Conservation (phyloP, 1,284 basidiomycete genomes). For the Cutaneotrichosporon cavernicola region DNA sequence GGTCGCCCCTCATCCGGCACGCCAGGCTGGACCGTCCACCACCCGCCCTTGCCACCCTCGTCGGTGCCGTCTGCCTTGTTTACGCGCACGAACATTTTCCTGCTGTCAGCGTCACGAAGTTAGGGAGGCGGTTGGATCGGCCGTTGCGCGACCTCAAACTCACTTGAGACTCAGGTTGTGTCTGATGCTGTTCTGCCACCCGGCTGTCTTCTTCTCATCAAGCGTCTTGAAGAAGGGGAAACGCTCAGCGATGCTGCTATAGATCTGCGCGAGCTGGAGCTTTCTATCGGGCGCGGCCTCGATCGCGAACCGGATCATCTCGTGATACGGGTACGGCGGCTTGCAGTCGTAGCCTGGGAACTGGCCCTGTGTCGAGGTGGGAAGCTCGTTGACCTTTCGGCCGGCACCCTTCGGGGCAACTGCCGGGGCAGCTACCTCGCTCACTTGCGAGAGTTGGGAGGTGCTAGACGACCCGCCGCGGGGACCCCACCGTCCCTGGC, state of each 20-base stretch:
- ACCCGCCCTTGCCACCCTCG: constrained; percentile 50
- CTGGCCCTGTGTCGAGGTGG: constrained; percentile 38
- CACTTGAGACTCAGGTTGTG: constrained; percentile 53
- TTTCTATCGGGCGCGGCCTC: constrained; percentile 46
- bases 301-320: constrained; percentile 52
- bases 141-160: constrained; percentile 18
- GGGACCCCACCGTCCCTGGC: constrained; percentile 14
- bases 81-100: constrained; percentile 54
- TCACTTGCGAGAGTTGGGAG: constrained; percentile 34
- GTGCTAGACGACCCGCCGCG: constrained; percentile 31
- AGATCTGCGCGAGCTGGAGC: constrained; percentile 52
- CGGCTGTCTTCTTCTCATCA: constrained; percentile 51
- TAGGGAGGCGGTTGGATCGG: too few relatives aligned
- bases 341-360: constrained; percentile 50
- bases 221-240: constrained; percentile 54
- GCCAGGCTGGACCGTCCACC: constrained; percentile 53
- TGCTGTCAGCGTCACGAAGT: constrained; percentile 22
- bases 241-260: constrained; percentile 47
- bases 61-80: constrained; percentile 50
- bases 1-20: constrained; percentile 51
- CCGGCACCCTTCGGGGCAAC: constrained; percentile 16
- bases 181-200: constrained; percentile 53
- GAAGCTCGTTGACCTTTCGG: constrained; percentile 45
- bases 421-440: constrained; percentile 21
- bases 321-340: constrained; percentile 52